Conservation (phyloP, 75 land plant species). For the Adiantum capillusveneris region DNA sequence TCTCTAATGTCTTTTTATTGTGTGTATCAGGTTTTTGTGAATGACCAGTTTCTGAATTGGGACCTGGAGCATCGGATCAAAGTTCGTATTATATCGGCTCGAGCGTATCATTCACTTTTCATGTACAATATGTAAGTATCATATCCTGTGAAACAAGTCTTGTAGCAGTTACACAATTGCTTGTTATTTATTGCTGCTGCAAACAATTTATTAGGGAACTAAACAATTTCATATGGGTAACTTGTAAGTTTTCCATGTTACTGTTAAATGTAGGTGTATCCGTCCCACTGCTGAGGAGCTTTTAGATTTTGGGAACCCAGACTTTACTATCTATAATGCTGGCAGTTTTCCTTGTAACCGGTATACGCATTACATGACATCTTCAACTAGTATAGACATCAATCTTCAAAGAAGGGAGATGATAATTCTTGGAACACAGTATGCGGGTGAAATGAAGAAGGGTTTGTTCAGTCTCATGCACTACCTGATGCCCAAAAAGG, state of each 20-base stretch:
- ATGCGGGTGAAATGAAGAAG: slow-evolving; percentile 63
- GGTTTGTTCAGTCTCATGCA: slow-evolving; percentile 49
- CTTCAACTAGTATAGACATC: slow-evolving; percentile 37
- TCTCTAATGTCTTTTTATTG: no score
- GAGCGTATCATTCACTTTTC: slow-evolving; percentile 45
- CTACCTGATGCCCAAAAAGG: slow-evolving; percentile 46
- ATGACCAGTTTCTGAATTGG: slow-evolving; percentile 48
- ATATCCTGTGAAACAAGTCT: no score
- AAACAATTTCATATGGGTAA: no score
- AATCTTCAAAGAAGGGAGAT: slow-evolving; percentile 39
- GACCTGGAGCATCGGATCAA: slow-evolving; percentile 35
- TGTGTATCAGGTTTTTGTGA: slow-evolving; percentile 51
- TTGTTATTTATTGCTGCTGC: no score
- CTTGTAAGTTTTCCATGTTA: no score
- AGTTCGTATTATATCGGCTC: slow-evolving; percentile 44
- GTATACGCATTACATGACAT: slow-evolving; percentile 43
- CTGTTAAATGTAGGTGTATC: slow-evolving; percentile 34
- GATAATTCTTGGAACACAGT: slow-evolving; percentile 45
- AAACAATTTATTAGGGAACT: no score
- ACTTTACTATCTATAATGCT: slow-evolving; percentile 47
- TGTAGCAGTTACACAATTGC: no score
- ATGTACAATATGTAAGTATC: slow-evolving; percentile 54
- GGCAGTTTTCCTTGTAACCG: slow-evolving; percentile 47
- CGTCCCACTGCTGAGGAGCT: slow-evolving; percentile 50
- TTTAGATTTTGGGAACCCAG: slow-evolving; percentile 43